Evolutionary conservation across 257 asterid species (phyloP), one percentile per base, ranked within the genome.

Genomic region (Salvia rosmarinus): DNA sequence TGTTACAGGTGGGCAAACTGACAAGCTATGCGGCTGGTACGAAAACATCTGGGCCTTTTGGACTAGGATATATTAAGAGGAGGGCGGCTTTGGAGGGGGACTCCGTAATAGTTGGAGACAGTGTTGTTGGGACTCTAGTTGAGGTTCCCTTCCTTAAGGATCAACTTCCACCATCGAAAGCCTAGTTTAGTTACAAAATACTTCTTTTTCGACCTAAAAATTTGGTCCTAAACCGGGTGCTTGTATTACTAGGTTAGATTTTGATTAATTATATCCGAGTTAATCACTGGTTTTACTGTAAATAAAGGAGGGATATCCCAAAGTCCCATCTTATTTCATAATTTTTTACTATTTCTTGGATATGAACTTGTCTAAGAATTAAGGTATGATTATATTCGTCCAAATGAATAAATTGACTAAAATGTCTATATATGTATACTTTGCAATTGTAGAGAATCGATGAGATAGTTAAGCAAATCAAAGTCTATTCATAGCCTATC

Each of bases 11-110:
- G 40, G 98, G 98, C 61, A 91, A 86, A 75, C 69, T 94, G 76
- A 94, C 98, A 1, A 94, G 98, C 84, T 82, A 69, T 78, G 85
- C 97, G 47, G 70, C 78, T 19, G 91, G 96, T 74, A 81, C 82
- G 54, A 67, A 82, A 54, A 74, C 77, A 14, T 82, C 91, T 13
- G 84, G 82, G 67, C 89, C 85, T 50, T 89, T 91, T 67, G 98
- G 97, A 69, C 85, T 94, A 67, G 99, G 99, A 76, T 94, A 94
- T 81, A 75, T 94, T 67, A 94, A 84, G 87, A 86, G 85, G 79
- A 87, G 75, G 74, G 81, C 80, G 37, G 98, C 95, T 79, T 84
- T 93, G 8, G 82, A 81, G 30, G 97, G 98, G 56, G 91, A 85
- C 70, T 68, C 79, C 12, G 96, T 91, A 30, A 79, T 80, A 64